Evolutionary conservation across 228 moss, liverwort and hornwort genomes (phyloP), one percentile per base, ranked within the genome.

Genomic region (Sphagnum fallax): DNA sequence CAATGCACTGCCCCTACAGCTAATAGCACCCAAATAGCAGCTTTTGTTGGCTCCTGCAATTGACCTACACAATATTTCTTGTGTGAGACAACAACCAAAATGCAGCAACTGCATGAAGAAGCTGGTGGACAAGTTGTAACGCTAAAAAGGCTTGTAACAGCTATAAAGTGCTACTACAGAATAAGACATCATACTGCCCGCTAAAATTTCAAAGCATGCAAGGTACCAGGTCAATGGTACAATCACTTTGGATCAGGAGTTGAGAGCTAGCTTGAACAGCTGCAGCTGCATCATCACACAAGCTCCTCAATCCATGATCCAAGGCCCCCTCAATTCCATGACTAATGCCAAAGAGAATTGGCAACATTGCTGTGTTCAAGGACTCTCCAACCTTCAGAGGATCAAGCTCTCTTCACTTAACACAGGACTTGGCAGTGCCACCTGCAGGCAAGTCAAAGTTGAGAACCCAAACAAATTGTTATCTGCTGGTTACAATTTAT

Each of bases 1-100:
- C 94, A 94, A 69, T 98, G 98, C 67, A 98, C 98, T 72, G 98
- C 98, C 65, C 98, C 98, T 3, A 98, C 98, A 5, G 98, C 93
- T 70, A 98, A 76, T 10, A 98, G 81, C 18, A 92, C 75, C 52
- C 94, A 94, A 69, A 98, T 92, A 48, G 98, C 98, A 52, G 98
- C 94, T 73, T 75, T 85, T 32, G 81, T 83, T 8, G 81, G 76
- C 4, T 90, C 90, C 97, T 97, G 79, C 48, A 66, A 13, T 49
- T 4, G 4, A 55, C 4, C 55, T 8, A 55, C 55, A 8, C 53
- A 50, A 4, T 51, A 69, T 5, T 74, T 48, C 57, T 67, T 10
- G 53, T 12, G 4, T 52, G 16, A 14, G 10, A 66, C 61, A 71
- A 49, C 10, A 47, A 51, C 32, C 8, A 4, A 49, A 62, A 48